Conservation (phyloP, 1,284 basidiomycete genomes). For the Filobasidium uniguttulatum region DNA sequence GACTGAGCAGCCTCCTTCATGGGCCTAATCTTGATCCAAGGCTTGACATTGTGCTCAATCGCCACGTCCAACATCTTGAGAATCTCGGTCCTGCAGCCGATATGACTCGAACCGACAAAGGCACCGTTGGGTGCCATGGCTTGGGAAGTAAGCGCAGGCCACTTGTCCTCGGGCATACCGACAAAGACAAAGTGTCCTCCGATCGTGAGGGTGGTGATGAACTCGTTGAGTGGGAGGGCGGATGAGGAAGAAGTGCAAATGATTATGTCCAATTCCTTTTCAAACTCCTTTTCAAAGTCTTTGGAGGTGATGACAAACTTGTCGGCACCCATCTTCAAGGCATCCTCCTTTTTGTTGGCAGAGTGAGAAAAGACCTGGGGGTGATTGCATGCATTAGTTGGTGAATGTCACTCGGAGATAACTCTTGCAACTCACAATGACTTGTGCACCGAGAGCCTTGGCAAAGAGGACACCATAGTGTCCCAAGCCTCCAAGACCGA, state of each 20-base stretch:
- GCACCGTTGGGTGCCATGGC: conserved; percentile 15
- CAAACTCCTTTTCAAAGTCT: conserved; percentile 41
- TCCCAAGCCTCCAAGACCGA: conserved; percentile 49
- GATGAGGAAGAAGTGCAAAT: conserved; percentile 43
- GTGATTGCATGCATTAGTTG: not conserved
- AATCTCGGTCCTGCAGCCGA: conserved; percentile 52
- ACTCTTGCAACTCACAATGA: conserved; percentile 35
- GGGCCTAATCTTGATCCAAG: conserved; percentile 43
- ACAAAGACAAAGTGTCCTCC: conserved; percentile 46
- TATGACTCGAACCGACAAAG: conserved; percentile 38
- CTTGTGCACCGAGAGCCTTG: conserved; percentile 48
- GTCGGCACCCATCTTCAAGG: conserved; percentile 48
- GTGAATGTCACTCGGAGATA: not conserved
- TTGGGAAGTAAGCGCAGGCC: conserved; percentile 22
- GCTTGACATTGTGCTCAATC: conserved; percentile 44
- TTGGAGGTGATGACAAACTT: conserved; percentile 42
- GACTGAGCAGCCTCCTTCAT: conserved; percentile 49
- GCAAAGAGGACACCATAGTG: conserved; percentile 49
- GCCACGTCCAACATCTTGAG: conserved; percentile 49
- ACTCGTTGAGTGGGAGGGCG: conserved; percentile 38
- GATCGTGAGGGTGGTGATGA: conserved; percentile 43
- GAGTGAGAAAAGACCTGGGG: conserved; percentile 48
- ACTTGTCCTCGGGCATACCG: conserved; percentile 40
- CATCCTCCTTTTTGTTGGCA: conserved; percentile 49
- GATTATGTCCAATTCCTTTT: conserved; percentile 48